Base-by-base conservation (phyloP, 805 yeast species). In the Yarrowia sp. region DNA sequence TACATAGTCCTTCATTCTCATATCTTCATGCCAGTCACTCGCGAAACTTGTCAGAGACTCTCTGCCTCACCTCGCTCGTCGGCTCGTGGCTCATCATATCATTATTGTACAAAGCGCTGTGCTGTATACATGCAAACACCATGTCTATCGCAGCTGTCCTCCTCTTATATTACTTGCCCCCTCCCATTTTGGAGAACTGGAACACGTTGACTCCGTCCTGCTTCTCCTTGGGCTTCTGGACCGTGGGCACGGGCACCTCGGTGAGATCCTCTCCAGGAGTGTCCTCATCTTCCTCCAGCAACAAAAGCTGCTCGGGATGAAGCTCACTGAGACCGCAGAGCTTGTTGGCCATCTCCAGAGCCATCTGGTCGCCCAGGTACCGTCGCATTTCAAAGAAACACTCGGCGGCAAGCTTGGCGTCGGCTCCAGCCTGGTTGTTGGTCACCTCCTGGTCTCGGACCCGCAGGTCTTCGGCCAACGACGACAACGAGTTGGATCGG, bases 341-440 rank as follows among this genome's bases (percentile, higher is more conserved):
- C 40, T 68, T 62, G 65, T 76, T 76, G 61, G 71, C 74, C 58
- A 70, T 71, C 49, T 70, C 70, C 24, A 66, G 66, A 46, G 72
- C 59, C 56, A 72, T 70, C 35, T 69, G 67, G 44, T 75, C 77
- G 41, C 78, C 78, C 11, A 72, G 67, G 49, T 70, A 70, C 33
- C 77, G 72, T 63, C 74, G 69, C 56, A 79, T 67, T 59, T 80
- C 82, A 67, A 80, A 80, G 67, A 79, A 80, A 63, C 81, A 77
- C 36, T 75, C 71, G 35, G 75, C 74, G 2, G 82, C 76, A 9
- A 80, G 71, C 62, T 79, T 68, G 14, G 82, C 74, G 64, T 80
- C 83, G 33, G 76, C 73, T 16, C 83, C 83, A 1, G 83, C 81
- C 46, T 77, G 78, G 66, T 48, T 21, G 30, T 48, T 48, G 56